Evolutionary conservation across 2,329 filamentous ascomycete species (phyloP).

Genomic region (Coniochaeta ligniaria): DNA sequence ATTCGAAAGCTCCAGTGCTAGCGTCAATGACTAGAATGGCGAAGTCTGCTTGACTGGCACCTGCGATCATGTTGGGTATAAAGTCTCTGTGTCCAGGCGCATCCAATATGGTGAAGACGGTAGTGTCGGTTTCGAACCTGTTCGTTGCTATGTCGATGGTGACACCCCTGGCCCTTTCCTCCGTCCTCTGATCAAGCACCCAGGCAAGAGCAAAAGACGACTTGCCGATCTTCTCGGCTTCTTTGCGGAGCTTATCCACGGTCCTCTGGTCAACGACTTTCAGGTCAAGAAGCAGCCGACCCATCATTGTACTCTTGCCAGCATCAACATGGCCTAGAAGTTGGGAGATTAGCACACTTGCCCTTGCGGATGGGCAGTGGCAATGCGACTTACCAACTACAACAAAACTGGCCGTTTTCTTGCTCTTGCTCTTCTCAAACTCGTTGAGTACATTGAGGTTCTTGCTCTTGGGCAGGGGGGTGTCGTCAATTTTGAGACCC

Average conservation of each 20-base stretch:
- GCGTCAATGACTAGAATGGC: conserved; percentile 92
- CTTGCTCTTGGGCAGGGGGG: conserved; percentile 59
- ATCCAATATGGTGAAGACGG: conserved; percentile 88
- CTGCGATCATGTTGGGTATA: conserved; percentile 98
- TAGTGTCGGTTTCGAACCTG: conserved; percentile 83
- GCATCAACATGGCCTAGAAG: conserved; percentile 75
- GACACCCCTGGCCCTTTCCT: conserved; percentile 83
- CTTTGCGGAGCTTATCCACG: conserved; percentile 78
- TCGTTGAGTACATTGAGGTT: conserved; percentile 80
- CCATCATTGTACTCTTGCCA: conserved; percentile 97
- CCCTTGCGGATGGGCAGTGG: not conserved
- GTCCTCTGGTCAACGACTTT: conserved; percentile 83
- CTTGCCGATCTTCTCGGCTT: conserved; percentile 88
- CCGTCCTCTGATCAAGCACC: conserved; percentile 88
- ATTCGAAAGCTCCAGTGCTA: conserved; percentile 84
- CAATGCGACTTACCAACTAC: conserved; percentile 52
- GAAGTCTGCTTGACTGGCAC: conserved; percentile 91
- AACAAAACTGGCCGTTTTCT: conserved; percentile 82
- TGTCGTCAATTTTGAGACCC: conserved; percentile 36
- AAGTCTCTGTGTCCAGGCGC: conserved; percentile 94
- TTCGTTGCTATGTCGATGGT: conserved; percentile 97
- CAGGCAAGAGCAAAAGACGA: conserved; percentile 93
- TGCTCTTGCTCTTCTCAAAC: conserved; percentile 66
- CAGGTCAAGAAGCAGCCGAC: conserved; percentile 81
- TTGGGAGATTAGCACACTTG: not conserved